Evolutionary conservation across 2,329 filamentous ascomycete species (phyloP).

Genomic region (Ophiocordyceps camponoti-rufipedis): DNA sequence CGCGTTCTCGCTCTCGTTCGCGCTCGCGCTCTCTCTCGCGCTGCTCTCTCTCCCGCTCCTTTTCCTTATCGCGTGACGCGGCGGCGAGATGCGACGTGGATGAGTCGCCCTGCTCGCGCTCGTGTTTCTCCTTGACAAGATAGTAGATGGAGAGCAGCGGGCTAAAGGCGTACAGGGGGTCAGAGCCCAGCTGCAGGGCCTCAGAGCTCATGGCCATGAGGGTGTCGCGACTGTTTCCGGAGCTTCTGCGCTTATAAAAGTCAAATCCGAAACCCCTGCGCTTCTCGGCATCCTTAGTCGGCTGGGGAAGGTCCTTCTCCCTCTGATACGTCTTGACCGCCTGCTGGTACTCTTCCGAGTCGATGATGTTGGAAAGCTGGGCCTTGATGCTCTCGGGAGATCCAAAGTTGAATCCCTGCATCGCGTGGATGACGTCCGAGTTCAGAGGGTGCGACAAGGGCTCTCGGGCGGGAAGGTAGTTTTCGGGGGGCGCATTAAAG

Average conservation of each 20-base stretch:
- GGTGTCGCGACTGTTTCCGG: constrained; percentile 74
- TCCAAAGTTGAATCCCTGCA: constrained; percentile 98
- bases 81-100: constrained; percentile 30
- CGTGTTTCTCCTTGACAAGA: constrained; percentile 84
- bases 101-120: constrained; percentile 42
- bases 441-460: constrained; percentile 76
- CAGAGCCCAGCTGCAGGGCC: constrained; percentile 61
- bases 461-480: constrained; percentile 68
- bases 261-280: constrained; percentile 78
- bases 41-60: constrained; percentile 9
- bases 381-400: constrained; percentile 64
- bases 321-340: constrained; percentile 55
- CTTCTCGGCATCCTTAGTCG: constrained; percentile 53
- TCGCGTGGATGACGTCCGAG: constrained; percentile 65
- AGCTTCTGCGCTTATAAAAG: constrained; percentile 91
- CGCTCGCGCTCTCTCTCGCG: constrained; percentile 10
- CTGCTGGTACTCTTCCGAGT: constrained; percentile 85
- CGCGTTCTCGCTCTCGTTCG: constrained; percentile 10
- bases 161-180: constrained; percentile 85
- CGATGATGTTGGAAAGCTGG: constrained; percentile 70
- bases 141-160: constrained; percentile 90
- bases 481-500: constrained; percentile 72
- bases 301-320: constrained; percentile 42
- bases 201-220: constrained; percentile 71
- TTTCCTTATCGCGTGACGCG: constrained; percentile 13